A percentile compares a stretch with the other conserved stretches of the same genome.
These are phyloP conservation scores for Linnemannia schmuckeri DNA, from an alignment of 192 early-diverging fungal species.

Conservation along the genomic window DNA sequence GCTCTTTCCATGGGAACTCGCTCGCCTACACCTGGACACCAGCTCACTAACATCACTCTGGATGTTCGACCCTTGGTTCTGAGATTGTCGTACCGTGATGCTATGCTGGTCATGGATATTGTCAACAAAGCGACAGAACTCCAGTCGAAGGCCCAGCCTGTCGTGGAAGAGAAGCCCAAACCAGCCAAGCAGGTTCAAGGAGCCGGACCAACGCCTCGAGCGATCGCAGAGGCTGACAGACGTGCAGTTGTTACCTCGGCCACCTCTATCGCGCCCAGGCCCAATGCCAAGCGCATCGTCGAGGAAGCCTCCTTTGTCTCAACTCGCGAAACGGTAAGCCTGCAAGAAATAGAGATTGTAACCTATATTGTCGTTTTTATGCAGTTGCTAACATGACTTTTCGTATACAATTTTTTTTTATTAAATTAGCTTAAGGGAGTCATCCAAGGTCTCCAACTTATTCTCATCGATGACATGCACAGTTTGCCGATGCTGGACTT, in stretches of 20 bases:
- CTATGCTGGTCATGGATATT: slow-evolving; percentile 86
- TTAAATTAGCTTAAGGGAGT: slow-evolving; percentile 65
- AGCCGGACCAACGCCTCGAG: slow-evolving; percentile 7
- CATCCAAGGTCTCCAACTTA: slow-evolving; percentile 77
- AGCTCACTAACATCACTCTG: slow-evolving; percentile 74
- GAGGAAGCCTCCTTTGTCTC: slow-evolving; percentile 58
- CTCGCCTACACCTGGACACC: slow-evolving; percentile 69
- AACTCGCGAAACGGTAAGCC: slow-evolving; percentile 65
- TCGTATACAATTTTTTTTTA: background rate
- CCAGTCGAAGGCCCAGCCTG: slow-evolving; percentile 58
- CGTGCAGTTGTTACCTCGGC: slow-evolving; percentile 6
- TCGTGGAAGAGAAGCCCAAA: slow-evolving; percentile 14
- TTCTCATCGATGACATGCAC: slow-evolving; percentile 95
- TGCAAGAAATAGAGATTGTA: background rate
- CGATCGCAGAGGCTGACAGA: slow-evolving; percentile 28
- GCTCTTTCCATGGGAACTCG: slow-evolving; percentile 84
- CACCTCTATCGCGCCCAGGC: background rate
- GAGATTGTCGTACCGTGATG: slow-evolving; percentile 90
- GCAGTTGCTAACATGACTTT: background rate
- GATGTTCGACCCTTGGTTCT: slow-evolving; percentile 85
- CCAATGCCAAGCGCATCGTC: slow-evolving; percentile 36
- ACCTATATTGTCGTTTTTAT: background rate
- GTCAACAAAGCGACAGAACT: slow-evolving; percentile 78
- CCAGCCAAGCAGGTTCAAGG: slow-evolving; percentile 11
- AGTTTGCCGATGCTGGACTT: slow-evolving; percentile 93